Base-by-base conservation (phyloP, 331 rosid genomes). In the Dryas integrifolia region DNA sequence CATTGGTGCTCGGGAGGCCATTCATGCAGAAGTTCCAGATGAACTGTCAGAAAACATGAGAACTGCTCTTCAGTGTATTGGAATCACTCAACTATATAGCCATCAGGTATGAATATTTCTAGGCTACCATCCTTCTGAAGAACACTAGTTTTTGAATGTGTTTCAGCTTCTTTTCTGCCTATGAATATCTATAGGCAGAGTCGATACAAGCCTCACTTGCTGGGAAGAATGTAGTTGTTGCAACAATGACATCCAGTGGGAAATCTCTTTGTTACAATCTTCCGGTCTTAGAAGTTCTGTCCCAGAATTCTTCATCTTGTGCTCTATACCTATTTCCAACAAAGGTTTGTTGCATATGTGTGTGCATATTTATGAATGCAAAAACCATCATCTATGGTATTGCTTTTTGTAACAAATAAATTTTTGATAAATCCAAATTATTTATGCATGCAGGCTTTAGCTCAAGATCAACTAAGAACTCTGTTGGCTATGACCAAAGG, bases 231-330 rank as follows among this genome's bases (percentile, higher is more conserved):
- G 90, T 94, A 76, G 95, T 83, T 26, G 92, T 94, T 53, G 88
- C 98, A 47, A 94, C 97, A 72, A 89, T 86, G 97, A 89, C 98
- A 62, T 94, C 98, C 47, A 94, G 98, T 74, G 98, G 96, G 58
- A 94, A 94, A 85, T 94, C 98, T 71, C 95, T 94, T 72, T 94
- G 96, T 86, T 89, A 94, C 80, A 94, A 94, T 79, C 74, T 94
- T 56, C 92, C 98, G 26, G 92, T 89, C 79, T 83, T 94, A 30
- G 96, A 94, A 81, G 82, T 61, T 21, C 43, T 94, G 86, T 82
- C 82, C 49, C 85, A 75, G 43, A 84, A 86, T 81, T 71, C 80
- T 64, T 84, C 79, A 16, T 79, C 90, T 57, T 88, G 96, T 78
- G 97, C 95, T 70, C 64, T 94, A 40, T 94, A 94, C 81, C 81